These are phyloP conservation scores for Paramecium bursaria DNA, from an alignment of 73 alveolate genomes.

Conservation along the genomic window DNA sequence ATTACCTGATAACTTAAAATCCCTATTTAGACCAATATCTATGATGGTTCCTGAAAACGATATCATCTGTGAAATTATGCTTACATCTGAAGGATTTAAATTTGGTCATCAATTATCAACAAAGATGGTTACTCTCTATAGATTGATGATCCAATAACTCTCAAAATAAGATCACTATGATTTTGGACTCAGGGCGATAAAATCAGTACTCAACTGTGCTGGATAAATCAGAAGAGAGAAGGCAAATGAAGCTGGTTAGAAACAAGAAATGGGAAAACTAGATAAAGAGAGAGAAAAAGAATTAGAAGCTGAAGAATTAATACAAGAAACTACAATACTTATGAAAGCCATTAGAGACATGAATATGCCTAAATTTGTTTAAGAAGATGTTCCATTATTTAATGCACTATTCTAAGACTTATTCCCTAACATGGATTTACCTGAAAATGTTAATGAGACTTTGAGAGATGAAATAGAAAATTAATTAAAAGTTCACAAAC, in stretches of 20 bases:
- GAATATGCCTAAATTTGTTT: slow-evolving; percentile 99
- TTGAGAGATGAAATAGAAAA: slow-evolving; percentile 85
- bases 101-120: slow-evolving; percentile 77
- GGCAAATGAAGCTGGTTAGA: slow-evolving; percentile 68
- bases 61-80: slow-evolving; percentile 97
- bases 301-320: slow-evolving; percentile 60
- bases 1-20: slow-evolving; percentile 95
- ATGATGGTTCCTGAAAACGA: slow-evolving; percentile 99
- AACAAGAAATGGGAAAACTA: slow-evolving; percentile 39
- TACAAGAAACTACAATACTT: slow-evolving; percentile 88
- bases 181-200: slow-evolving; percentile 99
- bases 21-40: slow-evolving; percentile 99
- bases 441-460: slow-evolving; percentile 90
- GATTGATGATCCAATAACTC: slow-evolving; percentile 96
- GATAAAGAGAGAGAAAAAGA: slow-evolving; percentile 63
- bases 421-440: slow-evolving; percentile 97
- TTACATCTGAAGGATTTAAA: slow-evolving; percentile 94
- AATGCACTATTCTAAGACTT: slow-evolving; percentile 97
- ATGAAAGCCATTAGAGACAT: slow-evolving; percentile 99
- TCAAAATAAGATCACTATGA: slow-evolving; percentile 99
- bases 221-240: slow-evolving; percentile 95
- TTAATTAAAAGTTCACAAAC: slow-evolving; percentile 84
- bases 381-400: slow-evolving; percentile 98
- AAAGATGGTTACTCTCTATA: slow-evolving; percentile 91
- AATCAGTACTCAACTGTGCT: slow-evolving; percentile 97